A percentile compares a stretch with the other conserved stretches of the same genome.
Evolutionary conservation across 192 early-diverging fungal species (phyloP).

Genomic region (Kickxella alabastrina): DNA sequence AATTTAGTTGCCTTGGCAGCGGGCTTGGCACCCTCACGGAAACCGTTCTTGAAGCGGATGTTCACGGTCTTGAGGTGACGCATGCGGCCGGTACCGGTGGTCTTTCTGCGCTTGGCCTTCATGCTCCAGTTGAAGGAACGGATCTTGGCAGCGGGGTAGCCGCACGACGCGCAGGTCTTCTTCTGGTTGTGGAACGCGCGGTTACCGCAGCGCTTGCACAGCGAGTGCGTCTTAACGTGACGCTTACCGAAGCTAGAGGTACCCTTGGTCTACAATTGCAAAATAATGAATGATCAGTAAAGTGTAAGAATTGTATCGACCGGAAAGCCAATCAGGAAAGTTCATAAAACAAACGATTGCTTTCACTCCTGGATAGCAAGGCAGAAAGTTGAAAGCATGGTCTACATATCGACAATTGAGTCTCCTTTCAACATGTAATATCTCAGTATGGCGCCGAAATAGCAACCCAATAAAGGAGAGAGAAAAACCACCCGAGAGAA

Average conservation of each 20-base stretch:
- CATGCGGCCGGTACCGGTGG: constrained; percentile 99
- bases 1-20: constrained; percentile 1
- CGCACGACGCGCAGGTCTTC: constrained; percentile 99
- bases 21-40: constrained; percentile 68
- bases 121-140: constrained; percentile 94
- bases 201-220: constrained; percentile 96
- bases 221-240: constrained; percentile 99
- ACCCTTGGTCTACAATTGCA: constrained; percentile 79
- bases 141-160: constrained; percentile 97
- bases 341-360: too few species aligned
- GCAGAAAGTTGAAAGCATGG: too few species aligned
- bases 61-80: constrained; percentile 89
- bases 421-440: too few species aligned
- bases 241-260: constrained; percentile 99
- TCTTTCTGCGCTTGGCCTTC: constrained; percentile 98
- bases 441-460: too few species aligned
- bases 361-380: too few species aligned
- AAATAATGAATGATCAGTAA: not conserved
- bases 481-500: too few species aligned
- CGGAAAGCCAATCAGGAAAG: too few species aligned
- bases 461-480: too few species aligned
- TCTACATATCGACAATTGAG: too few species aligned
- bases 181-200: constrained; percentile 99
- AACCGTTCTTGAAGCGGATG: constrained; percentile 97
- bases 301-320: too few species aligned